These are phyloP conservation scores for Saccharomycopsis fodiens DNA, from an alignment of 805 yeast species.

Conservation along the genomic window DNA sequence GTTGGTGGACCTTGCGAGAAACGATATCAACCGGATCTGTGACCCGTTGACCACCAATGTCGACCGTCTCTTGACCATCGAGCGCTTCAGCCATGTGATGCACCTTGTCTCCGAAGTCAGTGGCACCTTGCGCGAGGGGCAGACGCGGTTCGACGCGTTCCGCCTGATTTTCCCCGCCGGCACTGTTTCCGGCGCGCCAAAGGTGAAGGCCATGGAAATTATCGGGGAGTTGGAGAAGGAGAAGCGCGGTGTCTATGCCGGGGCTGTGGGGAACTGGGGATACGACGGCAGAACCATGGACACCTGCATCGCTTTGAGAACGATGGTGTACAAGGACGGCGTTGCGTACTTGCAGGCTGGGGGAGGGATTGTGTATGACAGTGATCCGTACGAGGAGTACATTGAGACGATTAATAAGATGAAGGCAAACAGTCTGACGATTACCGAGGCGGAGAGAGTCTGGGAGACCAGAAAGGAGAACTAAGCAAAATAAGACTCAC, in stretches of 20 bases:
- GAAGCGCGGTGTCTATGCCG: constrained; percentile 95
- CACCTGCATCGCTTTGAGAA: constrained; percentile 94
- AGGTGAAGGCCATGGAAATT: constrained; percentile 92
- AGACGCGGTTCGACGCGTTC: constrained; percentile 93
- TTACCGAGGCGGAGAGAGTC: constrained; percentile 82
- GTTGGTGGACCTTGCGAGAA: constrained; percentile 96
- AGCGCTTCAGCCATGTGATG: constrained; percentile 94
- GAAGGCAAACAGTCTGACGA: constrained; percentile 85
- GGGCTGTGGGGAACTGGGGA: constrained; percentile 98
- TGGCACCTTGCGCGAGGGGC: constrained; percentile 77
- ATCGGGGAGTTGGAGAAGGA: constrained; percentile 86
- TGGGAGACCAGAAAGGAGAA: constrained; percentile 36
- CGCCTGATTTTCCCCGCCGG: constrained; percentile 99
- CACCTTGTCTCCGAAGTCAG: constrained; percentile 93
- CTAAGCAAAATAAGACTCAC: no score
- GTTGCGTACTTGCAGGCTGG: constrained; percentile 95
- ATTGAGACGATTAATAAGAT: constrained; percentile 95
- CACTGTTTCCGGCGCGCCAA: constrained; percentile 97
- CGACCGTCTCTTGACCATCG: constrained; percentile 82
- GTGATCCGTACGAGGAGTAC: constrained; percentile 93
- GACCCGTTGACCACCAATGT: constrained; percentile 77
- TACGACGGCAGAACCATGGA: constrained; percentile 94
- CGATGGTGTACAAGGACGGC: constrained; percentile 92
- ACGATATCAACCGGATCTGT: constrained; percentile 93
- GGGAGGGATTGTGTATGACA: constrained; percentile 95